Percentiles rank a stretch among this genome's conserved stretches.
These are phyloP conservation scores for Arabidopsis arenosa DNA, from an alignment of 345 rosid species.

Conservation along the genomic window DNA sequence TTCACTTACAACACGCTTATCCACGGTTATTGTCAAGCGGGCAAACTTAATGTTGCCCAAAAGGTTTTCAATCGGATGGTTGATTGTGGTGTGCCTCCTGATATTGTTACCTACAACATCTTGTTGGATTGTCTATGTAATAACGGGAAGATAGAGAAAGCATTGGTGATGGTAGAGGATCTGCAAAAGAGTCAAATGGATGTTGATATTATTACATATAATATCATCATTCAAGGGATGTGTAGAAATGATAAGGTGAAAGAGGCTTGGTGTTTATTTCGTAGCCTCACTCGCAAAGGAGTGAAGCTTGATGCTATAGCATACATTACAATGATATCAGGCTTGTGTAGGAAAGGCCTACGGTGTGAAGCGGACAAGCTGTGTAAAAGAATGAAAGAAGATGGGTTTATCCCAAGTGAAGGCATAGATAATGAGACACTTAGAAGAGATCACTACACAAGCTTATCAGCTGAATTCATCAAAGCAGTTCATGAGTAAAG, in stretches of 20 bases:
- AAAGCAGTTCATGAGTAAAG: constrained; percentile 19
- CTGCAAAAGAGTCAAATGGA: constrained; percentile 24
- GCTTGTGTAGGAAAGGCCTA: constrained; percentile 34
- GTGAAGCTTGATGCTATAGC: constrained; percentile 38
- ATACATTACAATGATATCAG: constrained; percentile 36
- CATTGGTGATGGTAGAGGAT: constrained; percentile 33
- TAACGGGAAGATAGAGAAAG: constrained; percentile 36
- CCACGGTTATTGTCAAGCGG: constrained; percentile 28
- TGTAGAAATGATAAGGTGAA: constrained; percentile 32
- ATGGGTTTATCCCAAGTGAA: constrained; percentile 33
- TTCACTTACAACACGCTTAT: constrained; percentile 42
- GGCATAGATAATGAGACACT: constrained; percentile 2
- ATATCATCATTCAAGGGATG: constrained; percentile 41
- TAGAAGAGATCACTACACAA: constrained; percentile 32
- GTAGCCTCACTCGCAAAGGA: constrained; percentile 34
- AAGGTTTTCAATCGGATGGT: constrained; percentile 34
- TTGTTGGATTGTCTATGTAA: constrained; percentile 34
- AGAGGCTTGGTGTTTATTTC: constrained; percentile 30
- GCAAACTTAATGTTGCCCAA: constrained; percentile 25
- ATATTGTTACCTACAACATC: constrained; percentile 34
- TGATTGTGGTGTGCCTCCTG: constrained; percentile 34
- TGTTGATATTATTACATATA: constrained; percentile 30
- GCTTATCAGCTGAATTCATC: constrained; percentile 37
- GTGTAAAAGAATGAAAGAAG: constrained; percentile 38
- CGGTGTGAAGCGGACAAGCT: constrained; percentile 39